Conservation (phyloP, 1,284 basidiomycete species). For the Cronartium quercuum region DNA sequence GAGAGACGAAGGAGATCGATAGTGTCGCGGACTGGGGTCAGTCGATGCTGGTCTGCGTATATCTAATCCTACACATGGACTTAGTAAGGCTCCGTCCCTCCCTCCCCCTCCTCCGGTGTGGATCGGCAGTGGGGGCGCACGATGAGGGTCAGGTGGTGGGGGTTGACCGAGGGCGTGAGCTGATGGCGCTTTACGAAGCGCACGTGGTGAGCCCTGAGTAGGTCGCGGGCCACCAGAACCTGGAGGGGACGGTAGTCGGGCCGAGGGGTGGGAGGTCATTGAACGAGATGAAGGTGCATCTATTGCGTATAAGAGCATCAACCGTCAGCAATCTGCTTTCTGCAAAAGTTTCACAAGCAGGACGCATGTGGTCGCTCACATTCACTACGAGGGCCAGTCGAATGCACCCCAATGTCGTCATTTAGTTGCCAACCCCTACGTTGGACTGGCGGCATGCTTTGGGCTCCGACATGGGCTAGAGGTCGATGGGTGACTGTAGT, state of each 20-base stretch:
- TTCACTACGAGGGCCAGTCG: background rate
- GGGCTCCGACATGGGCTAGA: too few relatives aligned
- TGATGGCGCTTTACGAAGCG: slow-evolving; percentile 29
- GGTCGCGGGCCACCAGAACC: background rate
- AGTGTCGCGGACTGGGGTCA: slow-evolving; percentile 20
- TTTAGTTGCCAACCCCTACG: background rate
- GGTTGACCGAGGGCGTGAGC: slow-evolving; percentile 25
- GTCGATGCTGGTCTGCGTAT: slow-evolving; percentile 15
- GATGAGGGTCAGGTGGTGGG: background rate
- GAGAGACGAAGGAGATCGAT: slow-evolving; percentile 6
- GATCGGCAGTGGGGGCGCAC: background rate
- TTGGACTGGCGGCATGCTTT: background rate
- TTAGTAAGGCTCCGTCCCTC: background rate
- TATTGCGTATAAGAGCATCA: too few relatives aligned
- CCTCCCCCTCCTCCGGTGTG: background rate
- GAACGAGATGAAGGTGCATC: too few relatives aligned
- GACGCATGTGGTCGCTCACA: background rate
- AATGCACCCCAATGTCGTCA: background rate
- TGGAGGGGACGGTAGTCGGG: background rate
- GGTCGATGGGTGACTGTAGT: too few relatives aligned
- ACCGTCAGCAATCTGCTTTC: too few relatives aligned
- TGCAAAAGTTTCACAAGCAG: too few relatives aligned
- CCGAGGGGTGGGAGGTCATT: background rate
- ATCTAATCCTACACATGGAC: background rate
- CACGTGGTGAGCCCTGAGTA: background rate